phyloP scores from a whole-genome alignment of 176 grass and related monocot genomes.

The Aegilops sharonensis region DNA sequence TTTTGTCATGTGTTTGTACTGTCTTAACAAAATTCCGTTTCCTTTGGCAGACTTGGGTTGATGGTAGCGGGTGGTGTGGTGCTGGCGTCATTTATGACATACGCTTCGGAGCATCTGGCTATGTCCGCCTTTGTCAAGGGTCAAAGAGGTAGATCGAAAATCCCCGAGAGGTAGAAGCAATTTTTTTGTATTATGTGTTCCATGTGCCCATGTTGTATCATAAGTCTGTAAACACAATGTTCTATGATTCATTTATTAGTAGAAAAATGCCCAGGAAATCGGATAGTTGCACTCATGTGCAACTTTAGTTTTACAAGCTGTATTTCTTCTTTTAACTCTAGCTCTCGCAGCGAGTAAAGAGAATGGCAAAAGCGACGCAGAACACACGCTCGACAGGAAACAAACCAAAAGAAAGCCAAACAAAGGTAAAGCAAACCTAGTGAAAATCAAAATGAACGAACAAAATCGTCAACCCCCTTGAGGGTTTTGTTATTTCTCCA shows the following conservation, averaged over 20 bases:
- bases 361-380: too few species aligned
- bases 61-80: conserved; percentile 58
- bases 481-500: too few species aligned
- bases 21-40: background rate
- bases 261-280: background rate
- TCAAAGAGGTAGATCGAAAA: conserved; percentile 44
- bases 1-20: conserved; percentile 3
- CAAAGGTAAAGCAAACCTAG: too few species aligned
- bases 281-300: background rate
- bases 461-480: too few species aligned
- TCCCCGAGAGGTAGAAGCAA: conserved; percentile 38
- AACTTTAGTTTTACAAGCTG: background rate
- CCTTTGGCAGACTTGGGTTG: conserved; percentile 68
- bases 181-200: conserved; percentile 22
- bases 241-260: conserved; percentile 12
- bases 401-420: too few species aligned
- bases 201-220: conserved; percentile 38
- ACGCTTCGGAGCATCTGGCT: conserved; percentile 73
- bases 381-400: too few species aligned
- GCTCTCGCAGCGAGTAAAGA: background rate
- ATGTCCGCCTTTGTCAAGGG: conserved; percentile 69
- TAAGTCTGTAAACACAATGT: conserved; percentile 25
- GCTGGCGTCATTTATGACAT: conserved; percentile 70
- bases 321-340: background rate
- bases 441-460: too few species aligned